Base-by-base conservation (phyloP, 768 basidiomycete species). In the Mycena metata region DNA sequence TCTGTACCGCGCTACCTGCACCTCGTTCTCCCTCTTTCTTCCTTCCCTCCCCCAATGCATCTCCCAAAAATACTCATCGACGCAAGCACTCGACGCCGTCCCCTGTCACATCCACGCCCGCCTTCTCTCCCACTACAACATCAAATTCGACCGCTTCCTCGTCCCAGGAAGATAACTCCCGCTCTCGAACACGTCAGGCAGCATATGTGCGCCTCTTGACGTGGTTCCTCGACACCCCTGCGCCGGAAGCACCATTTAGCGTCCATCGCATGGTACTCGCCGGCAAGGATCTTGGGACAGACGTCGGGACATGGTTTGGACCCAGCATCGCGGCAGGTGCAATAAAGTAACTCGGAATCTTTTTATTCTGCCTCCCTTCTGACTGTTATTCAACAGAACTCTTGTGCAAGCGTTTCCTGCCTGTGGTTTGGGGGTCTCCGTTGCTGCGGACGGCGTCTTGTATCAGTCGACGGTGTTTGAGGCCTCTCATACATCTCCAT, bases 291-390 rank as follows among this genome's bases (percentile, higher is more conserved):
- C 86, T 98, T 1, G 97, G 97, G 15, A 98, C 94, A 69, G 94
- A 96, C 71, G 93, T 98, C 0, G 97, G 97, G 1, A 93, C 96
- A 78, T 99, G 97, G 97, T 99, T 99, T 75, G 97, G 97, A 0
- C 97, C 97, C 0, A 96, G 94, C 76, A 96, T 94, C 0, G 98
- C 97, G n/a, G 96, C 96, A 10, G 96, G 96, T 42, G 96, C 96
- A 13, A 93, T 99, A 81, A 95, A 93, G 93, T 95, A 76, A 63
- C 86, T 77, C 11, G 52, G n/a, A 2, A 43, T 64, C 30, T 24
- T 36, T n/a, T 13, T 63, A 43, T 13, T 47, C 46, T 60, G 5
- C 26, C 39, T 23, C 41, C n/a, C 15, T 35, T 42, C 52, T 57
- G 7, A 26, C 41, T 69, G 66, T 39, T 19, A 1, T 30, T 35